Conservation (phyloP, 345 rosid species). For the Orychophragmus violaceus region DNA sequence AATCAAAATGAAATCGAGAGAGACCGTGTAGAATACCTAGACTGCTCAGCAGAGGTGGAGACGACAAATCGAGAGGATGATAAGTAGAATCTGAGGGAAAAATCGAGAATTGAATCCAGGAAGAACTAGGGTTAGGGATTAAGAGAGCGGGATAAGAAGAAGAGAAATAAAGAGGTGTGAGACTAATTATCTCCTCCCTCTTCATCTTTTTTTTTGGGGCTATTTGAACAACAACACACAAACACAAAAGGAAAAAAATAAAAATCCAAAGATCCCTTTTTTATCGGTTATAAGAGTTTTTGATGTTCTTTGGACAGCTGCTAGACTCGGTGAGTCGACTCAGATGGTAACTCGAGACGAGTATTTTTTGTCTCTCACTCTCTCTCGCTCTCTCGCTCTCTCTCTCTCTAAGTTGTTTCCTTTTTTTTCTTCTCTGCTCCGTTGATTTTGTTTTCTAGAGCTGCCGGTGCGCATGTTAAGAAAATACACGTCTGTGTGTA, state of each 20-base stretch:
- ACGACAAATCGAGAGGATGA: slow-evolving; percentile 3
- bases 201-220: slow-evolving; percentile 64
- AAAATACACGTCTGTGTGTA: not conserved
- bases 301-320: not conserved
- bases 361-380: not conserved
- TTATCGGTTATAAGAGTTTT: slow-evolving; percentile 7
- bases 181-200: slow-evolving; percentile 42
- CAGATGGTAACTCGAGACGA: slow-evolving; percentile 8
- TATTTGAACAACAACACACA: slow-evolving; percentile 58
- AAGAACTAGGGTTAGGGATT: slow-evolving; percentile 41
- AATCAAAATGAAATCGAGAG: slow-evolving; percentile 1
- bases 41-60: not conserved
- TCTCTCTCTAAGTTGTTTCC: not conserved
- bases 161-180: slow-evolving; percentile 32
- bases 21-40: slow-evolving; percentile 12
- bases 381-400: slow-evolving; percentile 11
- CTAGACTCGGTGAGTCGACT: slow-evolving; percentile 32
- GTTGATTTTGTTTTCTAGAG: not conserved
- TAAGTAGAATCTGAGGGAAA: slow-evolving; percentile 4
- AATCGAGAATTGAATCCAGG: slow-evolving; percentile 7
- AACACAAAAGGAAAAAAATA: slow-evolving; percentile 1
- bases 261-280: slow-evolving; percentile 30
- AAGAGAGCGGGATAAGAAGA: slow-evolving; percentile 7
- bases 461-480: slow-evolving; percentile 20
- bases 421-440: not conserved